phyloP scores from a whole-genome alignment of 352 stramenopile species.

The Blastocystis sp. region DNA sequence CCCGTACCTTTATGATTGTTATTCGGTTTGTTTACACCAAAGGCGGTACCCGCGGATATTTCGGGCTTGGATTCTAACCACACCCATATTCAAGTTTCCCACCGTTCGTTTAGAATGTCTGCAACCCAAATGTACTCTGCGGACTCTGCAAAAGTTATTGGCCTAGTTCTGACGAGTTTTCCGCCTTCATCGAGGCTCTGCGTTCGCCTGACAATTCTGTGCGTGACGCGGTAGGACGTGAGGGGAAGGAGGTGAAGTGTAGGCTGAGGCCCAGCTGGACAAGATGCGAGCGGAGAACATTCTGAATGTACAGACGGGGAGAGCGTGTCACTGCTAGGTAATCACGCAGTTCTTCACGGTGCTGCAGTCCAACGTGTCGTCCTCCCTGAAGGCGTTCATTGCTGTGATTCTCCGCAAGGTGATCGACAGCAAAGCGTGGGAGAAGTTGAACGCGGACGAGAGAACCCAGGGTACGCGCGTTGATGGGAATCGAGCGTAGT shows the following conservation, averaged over 20 bases:
- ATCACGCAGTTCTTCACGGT: slow-evolving; percentile 32
- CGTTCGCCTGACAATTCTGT: background rate
- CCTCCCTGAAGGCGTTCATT: slow-evolving; percentile 14
- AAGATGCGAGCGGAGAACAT: background rate
- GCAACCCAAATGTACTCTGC: background rate
- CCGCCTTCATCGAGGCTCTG: background rate
- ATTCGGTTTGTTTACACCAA: background rate
- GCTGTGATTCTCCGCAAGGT: slow-evolving; percentile 42
- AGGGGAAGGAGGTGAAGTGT: background rate
- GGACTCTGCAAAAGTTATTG: background rate
- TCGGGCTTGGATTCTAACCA: background rate
- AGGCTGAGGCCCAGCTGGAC: slow-evolving; percentile 31
- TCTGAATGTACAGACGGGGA: background rate
- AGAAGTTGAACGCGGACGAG: background rate
- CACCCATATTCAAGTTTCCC: background rate
- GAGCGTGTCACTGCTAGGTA: background rate
- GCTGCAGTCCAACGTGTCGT: background rate
- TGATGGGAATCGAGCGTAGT: background rate
- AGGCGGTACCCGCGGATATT: background rate
- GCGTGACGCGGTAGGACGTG: background rate
- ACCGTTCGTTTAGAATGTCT: background rate
- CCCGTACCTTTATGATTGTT: background rate
- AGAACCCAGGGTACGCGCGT: background rate
- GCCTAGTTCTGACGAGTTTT: slow-evolving; percentile 29
- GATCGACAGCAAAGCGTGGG: background rate